Base-by-base conservation (phyloP, 2,329 filamentous ascomycete species). In the Venturia asperata region DNA sequence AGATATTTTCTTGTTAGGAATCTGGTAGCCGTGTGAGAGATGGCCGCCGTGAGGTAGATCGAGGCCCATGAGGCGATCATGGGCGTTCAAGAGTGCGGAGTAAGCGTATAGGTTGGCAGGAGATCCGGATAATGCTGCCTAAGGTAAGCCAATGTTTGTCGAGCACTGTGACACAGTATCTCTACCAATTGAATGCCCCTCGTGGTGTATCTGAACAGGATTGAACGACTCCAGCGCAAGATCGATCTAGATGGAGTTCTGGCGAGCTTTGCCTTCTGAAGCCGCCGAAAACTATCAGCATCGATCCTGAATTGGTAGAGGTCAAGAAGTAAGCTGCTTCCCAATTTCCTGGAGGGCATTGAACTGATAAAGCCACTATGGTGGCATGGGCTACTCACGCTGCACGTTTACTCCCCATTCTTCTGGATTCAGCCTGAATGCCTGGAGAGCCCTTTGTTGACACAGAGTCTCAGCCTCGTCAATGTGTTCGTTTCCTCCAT, bases 321-420 rank as follows among this genome's bases (percentile, higher is more conserved):
- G 39, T 11, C 39, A 41, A 41, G 39, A 3, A 11, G 10, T 9
- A 10, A 15, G 39, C 10, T 43, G 41, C 27, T 17, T 39, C 15
- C 19, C 5, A 39, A 21, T 11, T n/a, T 6, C 6, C 24, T 15
- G 27, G 13, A 21, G 55, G 27, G 10, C 55, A 17, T 13, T 21
- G 24, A 34, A 24, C 19, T 24, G 19, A 62, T 3, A 45, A 45
- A n/a, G 41, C 7, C 30, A 15, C 39, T 34, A 10, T 41, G 39
- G 3, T 52, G 47, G 3, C 13, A 52, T 10, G 27, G 9, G 10
- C 21, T 19, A 72, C 75, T 68, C 66, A 77, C 90, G 92, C 83
- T 99, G 94, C 67, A 99, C 94, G 76, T 99, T 99, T 81, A 99
- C 94, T 77, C 94, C 94, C 94, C 94, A 99, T 82, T 95, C 92